Percentiles rank a stretch among this genome's conserved stretches.
phyloP scores from a whole-genome alignment of 1,284 basidiomycete species.

The Vanrija sp. region DNA sequence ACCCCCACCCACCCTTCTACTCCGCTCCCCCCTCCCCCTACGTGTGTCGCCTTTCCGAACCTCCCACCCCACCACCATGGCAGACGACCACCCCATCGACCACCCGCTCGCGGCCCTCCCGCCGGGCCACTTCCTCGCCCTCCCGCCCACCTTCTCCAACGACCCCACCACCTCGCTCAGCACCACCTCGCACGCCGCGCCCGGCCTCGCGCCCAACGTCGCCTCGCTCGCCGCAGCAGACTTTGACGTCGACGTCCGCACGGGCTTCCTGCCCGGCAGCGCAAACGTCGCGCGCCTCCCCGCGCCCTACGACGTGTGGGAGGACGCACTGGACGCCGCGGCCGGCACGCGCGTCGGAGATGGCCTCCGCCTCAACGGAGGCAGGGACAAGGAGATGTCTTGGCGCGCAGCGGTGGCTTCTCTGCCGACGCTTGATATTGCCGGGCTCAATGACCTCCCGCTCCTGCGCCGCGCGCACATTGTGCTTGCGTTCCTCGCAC shows the following conservation, averaged over 20 bases:
- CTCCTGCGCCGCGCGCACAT: constrained; percentile 76
- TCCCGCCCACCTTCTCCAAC: constrained; percentile 53
- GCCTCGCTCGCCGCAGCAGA: constrained; percentile 86
- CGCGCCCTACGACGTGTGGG: constrained; percentile 66
- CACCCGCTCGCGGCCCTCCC: constrained; percentile 41
- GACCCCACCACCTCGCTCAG: constrained; percentile 31
- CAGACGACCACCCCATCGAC: neutral
- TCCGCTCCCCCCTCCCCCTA: no score
- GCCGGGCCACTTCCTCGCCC: constrained; percentile 62
- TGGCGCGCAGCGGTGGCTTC: constrained; percentile 66
- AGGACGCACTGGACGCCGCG: constrained; percentile 54
- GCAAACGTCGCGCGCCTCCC: constrained; percentile 66
- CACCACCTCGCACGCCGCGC: constrained; percentile 37
- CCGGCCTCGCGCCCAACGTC: constrained; percentile 58
- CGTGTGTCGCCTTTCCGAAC: no score
- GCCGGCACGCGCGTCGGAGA: constrained; percentile 50
- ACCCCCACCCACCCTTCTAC: no score
- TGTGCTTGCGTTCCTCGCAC: constrained; percentile 78
- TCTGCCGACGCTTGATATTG: constrained; percentile 63
- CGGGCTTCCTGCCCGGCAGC: constrained; percentile 86
- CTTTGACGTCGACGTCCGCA: constrained; percentile 87
- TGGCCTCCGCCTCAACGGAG: constrained; percentile 58
- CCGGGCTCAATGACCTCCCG: constrained; percentile 58
- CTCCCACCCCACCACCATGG: no score
- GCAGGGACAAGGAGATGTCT: constrained; percentile 51